Percentiles rank a stretch among this genome's conserved stretches.
These are phyloP conservation scores for Nicotiana rustica DNA, from an alignment of 305 asterid genomes.

Conservation along the genomic window DNA sequence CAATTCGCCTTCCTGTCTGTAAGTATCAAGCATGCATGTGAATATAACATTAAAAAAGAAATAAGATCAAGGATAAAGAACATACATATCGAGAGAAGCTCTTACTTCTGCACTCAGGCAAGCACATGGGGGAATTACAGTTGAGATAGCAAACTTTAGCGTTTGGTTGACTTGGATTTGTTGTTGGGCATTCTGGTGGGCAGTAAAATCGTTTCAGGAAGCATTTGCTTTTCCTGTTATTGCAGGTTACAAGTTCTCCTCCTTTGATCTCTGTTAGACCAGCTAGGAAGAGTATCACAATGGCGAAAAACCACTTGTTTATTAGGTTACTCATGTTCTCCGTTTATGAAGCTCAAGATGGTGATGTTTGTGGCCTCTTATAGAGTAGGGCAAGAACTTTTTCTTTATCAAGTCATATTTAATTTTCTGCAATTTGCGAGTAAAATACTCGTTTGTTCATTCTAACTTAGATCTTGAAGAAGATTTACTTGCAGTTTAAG, in stretches of 20 bases:
- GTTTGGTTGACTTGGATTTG: constrained; percentile 41
- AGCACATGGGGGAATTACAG: constrained; percentile 54
- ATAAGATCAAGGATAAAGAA: not conserved
- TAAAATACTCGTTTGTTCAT: constrained; percentile 22
- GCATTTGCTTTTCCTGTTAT: constrained; percentile 42
- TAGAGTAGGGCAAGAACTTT: not conserved
- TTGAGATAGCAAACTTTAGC: constrained; percentile 58
- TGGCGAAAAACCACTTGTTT: constrained; percentile 19
- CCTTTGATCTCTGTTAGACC: constrained; percentile 8
- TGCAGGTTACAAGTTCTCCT: constrained; percentile 42
- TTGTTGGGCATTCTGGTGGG: constrained; percentile 51
- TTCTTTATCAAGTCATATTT: constrained; percentile 8
- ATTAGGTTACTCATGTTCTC: constrained; percentile 36
- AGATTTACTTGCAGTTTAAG: constrained; percentile 9
- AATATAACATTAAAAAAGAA: not conserved
- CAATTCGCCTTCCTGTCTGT: constrained; percentile 61
- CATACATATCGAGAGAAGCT: not conserved
- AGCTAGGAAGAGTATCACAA: constrained; percentile 35
- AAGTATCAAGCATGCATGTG: constrained; percentile 42
- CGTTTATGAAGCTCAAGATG: constrained; percentile 17
- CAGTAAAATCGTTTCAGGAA: constrained; percentile 41
- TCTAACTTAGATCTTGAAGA: constrained; percentile 12
- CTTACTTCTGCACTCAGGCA: constrained; percentile 55
- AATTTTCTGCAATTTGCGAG: constrained; percentile 28
- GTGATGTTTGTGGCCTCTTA: constrained; percentile 28